Conservation (phyloP, 805 yeast species). For the Maudiozyma saulgeensis region DNA sequence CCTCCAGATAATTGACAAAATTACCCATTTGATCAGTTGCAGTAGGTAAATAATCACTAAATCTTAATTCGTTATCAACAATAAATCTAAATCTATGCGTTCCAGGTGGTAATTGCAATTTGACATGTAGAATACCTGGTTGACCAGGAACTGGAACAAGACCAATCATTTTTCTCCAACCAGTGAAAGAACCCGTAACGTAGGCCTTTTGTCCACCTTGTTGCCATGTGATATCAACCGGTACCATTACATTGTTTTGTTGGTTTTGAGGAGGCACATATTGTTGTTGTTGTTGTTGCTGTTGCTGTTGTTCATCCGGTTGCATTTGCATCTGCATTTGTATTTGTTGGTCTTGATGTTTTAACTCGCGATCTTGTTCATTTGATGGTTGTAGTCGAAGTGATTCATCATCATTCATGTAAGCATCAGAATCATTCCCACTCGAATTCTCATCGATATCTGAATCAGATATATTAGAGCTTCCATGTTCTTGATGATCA, state of each 20-base stretch:
- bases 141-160: constrained; percentile 37
- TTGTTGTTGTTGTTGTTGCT: constrained; percentile 4
- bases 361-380: neutral
- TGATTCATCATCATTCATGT: neutral
- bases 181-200: constrained; percentile 95
- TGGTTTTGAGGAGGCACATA: neutral
- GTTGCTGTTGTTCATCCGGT: constrained; percentile 3
- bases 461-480: constrained; percentile 10
- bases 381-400: neutral
- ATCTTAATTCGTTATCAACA: constrained; percentile 84
- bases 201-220: constrained; percentile 96
- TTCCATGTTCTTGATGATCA: constrained; percentile 21
- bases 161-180: constrained; percentile 97
- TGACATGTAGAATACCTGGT: constrained; percentile 44
- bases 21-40: constrained; percentile 97
- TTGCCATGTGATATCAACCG: constrained; percentile 76
- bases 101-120: constrained; percentile 75
- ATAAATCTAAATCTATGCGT: constrained; percentile 91
- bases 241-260: constrained; percentile 23
- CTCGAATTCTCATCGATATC: constrained; percentile 10
- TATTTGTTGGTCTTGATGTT: constrained; percentile 2
- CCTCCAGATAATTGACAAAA: constrained; percentile 84
- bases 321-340: constrained; percentile 3
- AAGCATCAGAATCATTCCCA: constrained; percentile 13
- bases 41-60: constrained; percentile 83